Conservation (phyloP, 805 yeast genomes). For the Nadsonia fulvescens region DNA sequence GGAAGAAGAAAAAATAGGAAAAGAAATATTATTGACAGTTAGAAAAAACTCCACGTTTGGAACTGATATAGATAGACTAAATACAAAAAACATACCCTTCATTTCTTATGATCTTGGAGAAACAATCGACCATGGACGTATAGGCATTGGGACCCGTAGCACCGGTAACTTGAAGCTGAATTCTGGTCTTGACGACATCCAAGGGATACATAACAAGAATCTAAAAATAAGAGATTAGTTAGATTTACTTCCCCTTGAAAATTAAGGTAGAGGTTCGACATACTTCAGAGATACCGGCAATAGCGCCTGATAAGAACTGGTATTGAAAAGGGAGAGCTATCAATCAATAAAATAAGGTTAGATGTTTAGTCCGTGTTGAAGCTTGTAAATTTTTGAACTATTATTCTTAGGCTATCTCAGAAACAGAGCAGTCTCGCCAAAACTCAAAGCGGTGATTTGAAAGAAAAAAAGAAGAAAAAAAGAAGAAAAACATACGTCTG, state of each 20-base stretch:
- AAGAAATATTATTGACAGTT: neutral
- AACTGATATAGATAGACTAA: too few species aligned
- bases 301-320: constrained; percentile 83
- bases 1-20: constrained; percentile 1
- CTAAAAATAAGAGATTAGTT: constrained; percentile 8
- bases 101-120: constrained; percentile 61
- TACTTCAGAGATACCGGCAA: constrained; percentile 88
- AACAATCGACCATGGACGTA: constrained; percentile 69
- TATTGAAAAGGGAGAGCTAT: constrained; percentile 66
- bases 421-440: constrained; percentile 2
- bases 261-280: constrained; percentile 5
- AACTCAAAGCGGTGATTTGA: constrained; percentile 1
- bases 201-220: constrained; percentile 89
- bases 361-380: neutral
- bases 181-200: constrained; percentile 93
- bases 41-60: too few species aligned
- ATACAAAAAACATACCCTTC: constrained; percentile 47
- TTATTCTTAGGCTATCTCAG: constrained; percentile 1
- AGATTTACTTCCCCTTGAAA: neutral
- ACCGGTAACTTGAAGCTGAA: constrained; percentile 62
- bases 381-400: neutral
- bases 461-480: neutral
- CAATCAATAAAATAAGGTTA: constrained; percentile 2
- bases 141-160: constrained; percentile 36
- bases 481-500: neutral